Evolutionary conservation across 192 early-diverging fungal species (phyloP).

Genomic region (Coemansia sp.): DNA sequence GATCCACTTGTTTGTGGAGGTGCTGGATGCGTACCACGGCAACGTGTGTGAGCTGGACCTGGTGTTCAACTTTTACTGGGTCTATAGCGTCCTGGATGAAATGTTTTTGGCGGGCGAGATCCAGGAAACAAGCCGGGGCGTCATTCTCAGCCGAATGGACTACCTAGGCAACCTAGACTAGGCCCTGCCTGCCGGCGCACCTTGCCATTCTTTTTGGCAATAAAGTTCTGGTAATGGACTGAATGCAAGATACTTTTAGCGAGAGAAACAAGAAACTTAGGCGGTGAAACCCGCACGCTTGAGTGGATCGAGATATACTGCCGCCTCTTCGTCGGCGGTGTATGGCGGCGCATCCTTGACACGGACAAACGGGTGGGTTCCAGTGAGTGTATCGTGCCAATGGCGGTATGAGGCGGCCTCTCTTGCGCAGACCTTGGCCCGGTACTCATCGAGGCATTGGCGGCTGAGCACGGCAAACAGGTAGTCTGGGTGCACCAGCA

Average conservation of each 20-base stretch:
- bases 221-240: background rate
- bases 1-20: constrained; percentile 99
- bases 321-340: constrained; percentile 64
- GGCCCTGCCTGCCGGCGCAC: too few species aligned
- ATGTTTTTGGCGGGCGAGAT: constrained; percentile 97
- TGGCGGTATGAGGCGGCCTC: constrained; percentile 77
- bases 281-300: background rate
- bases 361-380: constrained; percentile 73
- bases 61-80: constrained; percentile 98
- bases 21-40: constrained; percentile 95
- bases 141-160: constrained; percentile 68
- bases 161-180: constrained; percentile 69
- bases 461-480: constrained; percentile 67
- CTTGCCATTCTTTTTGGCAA: too few species aligned
- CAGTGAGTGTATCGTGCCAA: constrained; percentile 82
- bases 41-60: constrained; percentile 98
- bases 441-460: constrained; percentile 65
- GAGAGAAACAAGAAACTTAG: background rate
- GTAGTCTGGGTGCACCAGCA: constrained; percentile 85
- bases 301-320: constrained; percentile 80
- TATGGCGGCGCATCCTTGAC: constrained; percentile 87
- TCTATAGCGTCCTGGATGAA: constrained; percentile 96
- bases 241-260: too few species aligned
- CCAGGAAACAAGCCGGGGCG: constrained; percentile 87
- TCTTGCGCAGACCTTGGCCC: constrained; percentile 54